These are phyloP conservation scores for Geosmithia putterillii DNA, from an alignment of 2,329 filamentous ascomycete genomes.

Conservation along the genomic window DNA sequence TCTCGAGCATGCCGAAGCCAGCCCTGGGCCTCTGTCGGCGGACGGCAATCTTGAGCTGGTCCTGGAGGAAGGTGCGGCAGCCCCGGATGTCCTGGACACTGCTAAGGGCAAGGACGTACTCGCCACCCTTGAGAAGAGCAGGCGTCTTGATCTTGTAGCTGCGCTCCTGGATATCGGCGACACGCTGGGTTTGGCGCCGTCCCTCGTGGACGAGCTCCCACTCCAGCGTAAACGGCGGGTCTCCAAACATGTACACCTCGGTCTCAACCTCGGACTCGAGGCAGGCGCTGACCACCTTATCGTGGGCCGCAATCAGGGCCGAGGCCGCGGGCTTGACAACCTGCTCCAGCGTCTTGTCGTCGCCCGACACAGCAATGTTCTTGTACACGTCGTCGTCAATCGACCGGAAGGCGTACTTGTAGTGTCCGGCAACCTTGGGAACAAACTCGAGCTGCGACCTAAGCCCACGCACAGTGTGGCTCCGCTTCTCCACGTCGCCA, in stretches of 20 bases:
- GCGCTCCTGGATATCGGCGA: slow-evolving; percentile 48
- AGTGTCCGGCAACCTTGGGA: slow-evolving; percentile 69
- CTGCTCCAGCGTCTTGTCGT: slow-evolving; percentile 59
- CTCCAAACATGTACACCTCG: slow-evolving; percentile 64
- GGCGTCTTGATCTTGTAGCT: slow-evolving; percentile 64
- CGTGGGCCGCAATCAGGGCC: slow-evolving; percentile 51
- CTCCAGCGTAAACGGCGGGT: slow-evolving; percentile 78
- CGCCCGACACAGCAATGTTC: slow-evolving; percentile 46
- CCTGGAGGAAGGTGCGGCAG: slow-evolving; percentile 77
- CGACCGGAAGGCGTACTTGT: slow-evolving; percentile 73
- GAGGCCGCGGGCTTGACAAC: slow-evolving; percentile 87
- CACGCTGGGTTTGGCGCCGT: slow-evolving; percentile 59
- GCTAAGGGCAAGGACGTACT: slow-evolving; percentile 77
- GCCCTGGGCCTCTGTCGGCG: slow-evolving; percentile 79
- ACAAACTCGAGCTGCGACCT: slow-evolving; percentile 77
- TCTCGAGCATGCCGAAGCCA: slow-evolving; percentile 76
- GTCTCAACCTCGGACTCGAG: slow-evolving; percentile 71
- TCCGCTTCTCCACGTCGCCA: slow-evolving; percentile 35
- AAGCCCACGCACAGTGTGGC: slow-evolving; percentile 52
- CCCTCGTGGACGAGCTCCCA: slow-evolving; percentile 90
- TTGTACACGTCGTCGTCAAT: slow-evolving; percentile 77
- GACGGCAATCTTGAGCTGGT: slow-evolving; percentile 76
- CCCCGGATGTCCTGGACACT: slow-evolving; percentile 77
- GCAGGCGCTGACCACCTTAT: slow-evolving; percentile 54
- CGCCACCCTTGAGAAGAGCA: slow-evolving; percentile 65